Conservation (phyloP, 495 filamentous ascomycete genomes). For the Neurospora sp. region DNA sequence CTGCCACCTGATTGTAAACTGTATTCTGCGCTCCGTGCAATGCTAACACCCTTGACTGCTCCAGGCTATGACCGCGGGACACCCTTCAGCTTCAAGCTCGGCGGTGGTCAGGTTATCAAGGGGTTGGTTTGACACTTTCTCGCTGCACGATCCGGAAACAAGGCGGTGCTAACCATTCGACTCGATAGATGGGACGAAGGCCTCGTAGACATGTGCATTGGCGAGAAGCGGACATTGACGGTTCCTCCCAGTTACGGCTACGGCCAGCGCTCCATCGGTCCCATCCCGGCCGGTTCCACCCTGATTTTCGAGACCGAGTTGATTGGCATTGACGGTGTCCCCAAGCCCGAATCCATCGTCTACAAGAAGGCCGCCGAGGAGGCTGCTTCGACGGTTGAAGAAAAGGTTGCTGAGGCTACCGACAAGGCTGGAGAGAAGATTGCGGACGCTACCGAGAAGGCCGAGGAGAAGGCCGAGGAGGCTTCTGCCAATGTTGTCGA, state of each 20-base stretch:
- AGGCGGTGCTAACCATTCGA: conserved; percentile 10
- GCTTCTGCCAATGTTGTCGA: conserved; percentile 29
- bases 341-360: conserved; percentile 39
- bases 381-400: conserved; percentile 8
- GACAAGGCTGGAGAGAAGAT: conserved; percentile 13
- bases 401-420: conserved; percentile 20
- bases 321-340: conserved; percentile 74
- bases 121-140: conserved; percentile 42
- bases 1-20: not conserved
- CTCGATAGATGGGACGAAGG: conserved; percentile 71
- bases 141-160: not conserved
- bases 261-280: conserved; percentile 61
- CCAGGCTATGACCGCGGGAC: conserved; percentile 56
- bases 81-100: conserved; percentile 72
- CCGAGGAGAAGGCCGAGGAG: conserved; percentile 27
- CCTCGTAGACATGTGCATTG: conserved; percentile 89
- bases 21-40: conserved; percentile 1
- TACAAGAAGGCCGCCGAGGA: conserved; percentile 26
- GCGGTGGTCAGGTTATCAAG: conserved; percentile 74
- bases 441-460: conserved; percentile 29
- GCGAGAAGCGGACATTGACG: conserved; percentile 82
- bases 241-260: conserved; percentile 85
- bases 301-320: conserved; percentile 91
- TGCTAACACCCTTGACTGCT: conserved; percentile 21
- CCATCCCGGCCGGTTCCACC: conserved; percentile 69